phyloP scores from a whole-genome alignment of 1,139 yeast species.

The Suhomyces wounanorum region DNA sequence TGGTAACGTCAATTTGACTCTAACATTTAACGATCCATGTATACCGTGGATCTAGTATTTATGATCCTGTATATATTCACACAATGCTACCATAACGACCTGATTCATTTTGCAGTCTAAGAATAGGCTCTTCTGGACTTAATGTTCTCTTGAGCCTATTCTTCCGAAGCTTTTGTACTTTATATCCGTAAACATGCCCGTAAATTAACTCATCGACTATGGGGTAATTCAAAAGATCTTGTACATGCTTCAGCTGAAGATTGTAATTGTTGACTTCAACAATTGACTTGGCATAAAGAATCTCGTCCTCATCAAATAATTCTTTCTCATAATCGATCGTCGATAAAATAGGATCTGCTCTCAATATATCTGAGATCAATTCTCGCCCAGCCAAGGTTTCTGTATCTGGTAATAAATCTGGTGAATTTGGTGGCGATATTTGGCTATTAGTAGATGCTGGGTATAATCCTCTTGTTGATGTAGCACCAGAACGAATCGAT shows the following conservation, averaged over 20 bases:
- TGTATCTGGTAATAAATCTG: slow-evolving; percentile 8
- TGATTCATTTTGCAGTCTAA: slow-evolving; percentile 16
- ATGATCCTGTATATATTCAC: slow-evolving; percentile 11
- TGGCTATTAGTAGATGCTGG: slow-evolving; percentile 29
- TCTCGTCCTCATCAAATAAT: slow-evolving; percentile 45
- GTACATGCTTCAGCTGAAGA: slow-evolving; percentile 39
- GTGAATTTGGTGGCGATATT: slow-evolving; percentile 28
- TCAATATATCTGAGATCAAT: slow-evolving; percentile 31
- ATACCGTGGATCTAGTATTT: background rate
- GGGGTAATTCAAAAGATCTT: slow-evolving; percentile 43
- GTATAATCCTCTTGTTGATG: slow-evolving; percentile 38
- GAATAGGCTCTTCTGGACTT: slow-evolving; percentile 8
- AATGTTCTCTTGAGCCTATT: slow-evolving; percentile 16
- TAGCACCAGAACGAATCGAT: slow-evolving; percentile 34
- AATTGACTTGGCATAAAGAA: slow-evolving; percentile 35
- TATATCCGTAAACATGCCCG: slow-evolving; percentile 48
- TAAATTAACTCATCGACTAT: slow-evolving; percentile 46
- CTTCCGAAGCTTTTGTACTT: slow-evolving; percentile 41
- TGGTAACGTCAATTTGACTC: background rate
- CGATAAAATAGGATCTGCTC: slow-evolving; percentile 23
- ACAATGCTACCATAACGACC: slow-evolving; percentile 30
- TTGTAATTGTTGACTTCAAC: slow-evolving; percentile 42
- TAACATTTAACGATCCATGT: background rate
- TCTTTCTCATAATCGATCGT: slow-evolving; percentile 36
- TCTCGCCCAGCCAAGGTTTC: slow-evolving; percentile 5